phyloP scores from a whole-genome alignment of 2,329 filamentous ascomycete species.

The Aspergillus sp. region DNA sequence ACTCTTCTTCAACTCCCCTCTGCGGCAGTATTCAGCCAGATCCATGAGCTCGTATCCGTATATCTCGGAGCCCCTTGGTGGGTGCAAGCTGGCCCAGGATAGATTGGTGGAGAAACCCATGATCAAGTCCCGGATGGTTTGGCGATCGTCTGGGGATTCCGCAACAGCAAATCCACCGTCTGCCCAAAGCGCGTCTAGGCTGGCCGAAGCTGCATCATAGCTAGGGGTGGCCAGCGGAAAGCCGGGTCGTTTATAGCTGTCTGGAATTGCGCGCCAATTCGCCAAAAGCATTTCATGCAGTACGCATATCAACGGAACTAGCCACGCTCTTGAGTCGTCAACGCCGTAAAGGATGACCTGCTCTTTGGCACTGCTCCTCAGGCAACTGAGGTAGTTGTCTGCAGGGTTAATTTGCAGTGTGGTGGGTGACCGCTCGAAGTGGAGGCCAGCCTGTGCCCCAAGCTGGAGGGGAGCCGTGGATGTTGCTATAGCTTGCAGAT shows the following conservation, averaged over 20 bases:
- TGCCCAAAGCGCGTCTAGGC: neutral
- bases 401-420: neutral
- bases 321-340: neutral
- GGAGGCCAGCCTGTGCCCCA: neutral
- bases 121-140: neutral
- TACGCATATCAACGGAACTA: neutral
- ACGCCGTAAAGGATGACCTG: neutral
- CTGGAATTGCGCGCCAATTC: neutral
- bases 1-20: neutral
- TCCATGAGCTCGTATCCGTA: neutral
- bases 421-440: neutral
- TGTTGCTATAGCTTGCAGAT: neutral
- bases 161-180: neutral
- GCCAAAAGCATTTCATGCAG: neutral
- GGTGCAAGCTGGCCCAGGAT: neutral
- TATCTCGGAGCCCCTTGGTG: neutral
- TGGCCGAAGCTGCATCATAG: neutral
- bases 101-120: neutral
- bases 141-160: neutral
- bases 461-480: neutral
- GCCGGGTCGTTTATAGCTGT: neutral
- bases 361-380: neutral
- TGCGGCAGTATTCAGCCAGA: neutral
- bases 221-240: neutral
- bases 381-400: neutral